Percentiles rank a stretch among this genome's conserved stretches.
Evolutionary conservation across 2,329 filamentous ascomycete genomes (phyloP).

Genomic region (Aspergillus vadensis): DNA sequence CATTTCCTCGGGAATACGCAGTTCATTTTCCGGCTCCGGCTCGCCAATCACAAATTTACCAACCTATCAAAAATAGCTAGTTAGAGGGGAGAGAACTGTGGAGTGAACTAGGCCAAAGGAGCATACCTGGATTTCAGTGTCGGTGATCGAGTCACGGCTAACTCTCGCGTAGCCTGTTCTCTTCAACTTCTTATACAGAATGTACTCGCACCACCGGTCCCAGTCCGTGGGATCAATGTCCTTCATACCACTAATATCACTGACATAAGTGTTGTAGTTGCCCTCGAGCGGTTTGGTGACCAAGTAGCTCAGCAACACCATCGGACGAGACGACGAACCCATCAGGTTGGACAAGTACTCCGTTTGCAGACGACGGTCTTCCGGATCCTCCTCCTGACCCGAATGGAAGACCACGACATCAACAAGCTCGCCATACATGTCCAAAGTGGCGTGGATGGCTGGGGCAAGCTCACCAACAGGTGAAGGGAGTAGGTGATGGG

Average conservation of each 20-base stretch:
- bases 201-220: constrained; percentile 99
- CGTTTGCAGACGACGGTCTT: constrained; percentile 83
- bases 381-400: constrained; percentile 92
- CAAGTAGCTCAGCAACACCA: constrained; percentile 86
- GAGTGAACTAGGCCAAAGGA: background rate
- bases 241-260: constrained; percentile 82
- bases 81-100: constrained; percentile 12
- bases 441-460: constrained; percentile 93
- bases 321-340: constrained; percentile 76
- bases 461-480: constrained; percentile 94
- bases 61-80: constrained; percentile 50
- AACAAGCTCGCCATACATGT: constrained; percentile 84
- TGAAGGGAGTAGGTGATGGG: constrained; percentile 89
- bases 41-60: constrained; percentile 89
- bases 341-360: constrained; percentile 86
- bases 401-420: constrained; percentile 99
- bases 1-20: constrained; percentile 69
- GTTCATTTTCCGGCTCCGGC: constrained; percentile 63
- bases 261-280: constrained; percentile 96
- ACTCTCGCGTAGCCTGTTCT: constrained; percentile 88
- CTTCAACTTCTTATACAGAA: constrained; percentile 86
- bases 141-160: constrained; percentile 86
- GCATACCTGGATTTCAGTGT: constrained; percentile 87
- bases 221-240: constrained; percentile 91
- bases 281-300: constrained; percentile 87